phyloP scores from a whole-genome alignment of 192 early-diverging fungal species.

The Linnemannia exigua region DNA sequence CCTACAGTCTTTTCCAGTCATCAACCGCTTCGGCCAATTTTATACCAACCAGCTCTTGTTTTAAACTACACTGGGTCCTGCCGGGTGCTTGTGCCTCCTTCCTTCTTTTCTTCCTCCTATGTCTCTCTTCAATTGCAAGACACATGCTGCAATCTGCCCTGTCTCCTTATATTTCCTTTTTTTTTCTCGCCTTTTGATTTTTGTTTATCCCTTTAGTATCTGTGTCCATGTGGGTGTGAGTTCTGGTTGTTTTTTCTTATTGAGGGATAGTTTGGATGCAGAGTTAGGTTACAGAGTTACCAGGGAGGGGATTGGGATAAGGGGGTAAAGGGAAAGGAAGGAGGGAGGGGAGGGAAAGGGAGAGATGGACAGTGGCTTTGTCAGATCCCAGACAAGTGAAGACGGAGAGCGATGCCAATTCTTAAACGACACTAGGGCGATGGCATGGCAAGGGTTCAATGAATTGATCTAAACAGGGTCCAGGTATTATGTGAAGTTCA shows the following conservation, averaged over 20 bases:
- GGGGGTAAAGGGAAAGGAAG: background rate
- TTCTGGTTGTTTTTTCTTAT: background rate
- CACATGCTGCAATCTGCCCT: background rate
- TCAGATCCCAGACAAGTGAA: background rate
- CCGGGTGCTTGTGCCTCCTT: background rate
- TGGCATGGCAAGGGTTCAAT: no score
- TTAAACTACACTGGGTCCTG: background rate
- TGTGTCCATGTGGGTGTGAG: background rate
- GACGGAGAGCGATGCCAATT: no score
- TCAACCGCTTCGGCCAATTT: background rate
- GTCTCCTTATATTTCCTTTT: background rate
- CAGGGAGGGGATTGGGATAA: background rate
- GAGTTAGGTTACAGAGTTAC: background rate
- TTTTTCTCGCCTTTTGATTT: background rate
- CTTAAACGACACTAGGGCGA: no score
- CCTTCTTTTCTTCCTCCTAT: background rate
- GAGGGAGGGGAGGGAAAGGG: background rate
- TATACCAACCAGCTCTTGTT: background rate
- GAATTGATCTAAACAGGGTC: no score
- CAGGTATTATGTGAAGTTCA: no score
- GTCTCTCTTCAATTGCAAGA: background rate
- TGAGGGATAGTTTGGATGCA: background rate
- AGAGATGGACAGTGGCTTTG: background rate
- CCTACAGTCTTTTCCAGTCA: background rate
- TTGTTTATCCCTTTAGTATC: background rate